Evolutionary conservation across 352 stramenopile species (phyloP), one percentile per base, ranked within the genome.

Genomic region (Pythium sukuiense): DNA sequence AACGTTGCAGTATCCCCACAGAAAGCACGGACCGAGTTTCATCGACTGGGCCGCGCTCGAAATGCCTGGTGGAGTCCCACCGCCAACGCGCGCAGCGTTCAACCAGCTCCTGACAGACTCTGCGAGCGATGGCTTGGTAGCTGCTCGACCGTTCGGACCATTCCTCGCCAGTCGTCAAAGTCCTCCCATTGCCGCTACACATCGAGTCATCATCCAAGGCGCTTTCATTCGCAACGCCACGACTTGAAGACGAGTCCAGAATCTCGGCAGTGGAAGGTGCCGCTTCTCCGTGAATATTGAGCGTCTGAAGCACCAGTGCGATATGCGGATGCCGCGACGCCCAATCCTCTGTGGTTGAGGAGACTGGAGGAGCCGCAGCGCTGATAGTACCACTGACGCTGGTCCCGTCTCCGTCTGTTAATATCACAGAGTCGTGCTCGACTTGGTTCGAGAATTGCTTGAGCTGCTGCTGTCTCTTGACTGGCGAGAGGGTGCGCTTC

Each of bases 41-140:
- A 0, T 14, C 13, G 3, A 53, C 26, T 18, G 53, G 24, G 6
- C 58, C 27, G n/a, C 14, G 41, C 8, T 52, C 16, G 5, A 85
- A 86, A 32, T 85, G 72, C 0, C 35, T 52, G 1, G 76, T 74
- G 8, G 76, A 74, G 48, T 90, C 81, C 79, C 81, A 88, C 0
- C 79, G 81, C 48, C 67, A 54, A 16, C 79, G 79, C 46, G 76
- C 65, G 2, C 54, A 62, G 2, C 68, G 65, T 5, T 54, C 63
- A 46, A 63, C 64, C 41, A 88, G 57, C 14, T 73, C 69, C 11
- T 77, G 56, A 9, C 55, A 37, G 9, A 68, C 60, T 16, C 79
- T 71, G 3, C 43, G 7, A 3, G 76, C 80, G 29, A 90, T 82
- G 27, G 62, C 72, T 41, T 79, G 71, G 49, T 90, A 88, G 59